These are phyloP conservation scores for Trichosanthes truncata DNA, from an alignment of 306 rosid species.

Conservation along the genomic window DNA sequence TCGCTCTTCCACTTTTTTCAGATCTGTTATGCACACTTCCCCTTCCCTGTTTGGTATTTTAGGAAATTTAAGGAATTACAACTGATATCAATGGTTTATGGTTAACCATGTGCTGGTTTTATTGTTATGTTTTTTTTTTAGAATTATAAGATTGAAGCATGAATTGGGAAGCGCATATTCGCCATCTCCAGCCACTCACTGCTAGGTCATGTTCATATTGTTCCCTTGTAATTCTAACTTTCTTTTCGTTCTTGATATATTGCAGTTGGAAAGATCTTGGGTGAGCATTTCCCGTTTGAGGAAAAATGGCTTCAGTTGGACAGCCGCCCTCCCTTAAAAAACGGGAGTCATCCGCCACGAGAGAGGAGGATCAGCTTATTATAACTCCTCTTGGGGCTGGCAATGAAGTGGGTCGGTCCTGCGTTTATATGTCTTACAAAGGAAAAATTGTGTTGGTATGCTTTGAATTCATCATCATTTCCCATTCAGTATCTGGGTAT, in stretches of 20 bases:
- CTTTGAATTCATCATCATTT: not conserved
- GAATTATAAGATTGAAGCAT: not conserved
- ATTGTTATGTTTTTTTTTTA: not conserved
- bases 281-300: not conserved
- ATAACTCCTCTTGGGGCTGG: conserved; percentile 89
- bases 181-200: not conserved
- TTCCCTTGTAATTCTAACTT: not conserved
- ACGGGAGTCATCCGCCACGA: conserved; percentile 32
- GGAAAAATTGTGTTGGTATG: conserved; percentile 52
- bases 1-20: not conserved
- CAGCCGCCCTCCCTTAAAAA: conserved; percentile 41
- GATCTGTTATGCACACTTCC: not conserved
- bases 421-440: conserved; percentile 74
- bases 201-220: not conserved
- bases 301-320: conserved; percentile 34
- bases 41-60: not conserved
- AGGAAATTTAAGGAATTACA: not conserved
- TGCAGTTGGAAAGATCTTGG: conserved; percentile 1
- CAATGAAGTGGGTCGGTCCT: conserved; percentile 89
- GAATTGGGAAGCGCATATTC: not conserved
- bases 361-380: conserved; percentile 64
- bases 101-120: not conserved
- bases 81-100: not conserved
- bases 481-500: not conserved
- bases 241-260: not conserved